Percentiles rank a stretch among this genome's conserved stretches.
Evolutionary conservation across 768 basidiomycete species (phyloP).

Genomic region (Lactarius indigo): DNA sequence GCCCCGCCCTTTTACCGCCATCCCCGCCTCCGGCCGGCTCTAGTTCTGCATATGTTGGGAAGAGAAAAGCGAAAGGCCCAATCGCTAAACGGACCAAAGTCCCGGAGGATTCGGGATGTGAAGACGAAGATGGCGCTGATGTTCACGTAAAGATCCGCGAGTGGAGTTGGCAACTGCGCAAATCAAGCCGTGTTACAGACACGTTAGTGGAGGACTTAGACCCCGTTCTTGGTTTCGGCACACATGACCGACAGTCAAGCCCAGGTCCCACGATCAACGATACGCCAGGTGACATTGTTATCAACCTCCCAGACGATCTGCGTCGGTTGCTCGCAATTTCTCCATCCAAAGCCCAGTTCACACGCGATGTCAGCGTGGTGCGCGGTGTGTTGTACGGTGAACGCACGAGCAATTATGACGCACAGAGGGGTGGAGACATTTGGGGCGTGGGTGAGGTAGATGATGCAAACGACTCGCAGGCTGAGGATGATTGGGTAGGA

Average conservation of each 20-base stretch:
- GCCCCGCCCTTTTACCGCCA: constrained; percentile 50
- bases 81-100: constrained; percentile 51
- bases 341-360: constrained; percentile 34
- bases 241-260: constrained; percentile 19
- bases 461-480: constrained; percentile 31
- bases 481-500: constrained; percentile 60
- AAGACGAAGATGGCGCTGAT: constrained; percentile 28
- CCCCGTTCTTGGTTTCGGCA: constrained; percentile 15
- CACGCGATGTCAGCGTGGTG: constrained; percentile 41
- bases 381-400: constrained; percentile 58
- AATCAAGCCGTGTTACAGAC: constrained; percentile 6
- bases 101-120: constrained; percentile 29
- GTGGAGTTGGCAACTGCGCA: constrained; percentile 27
- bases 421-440: constrained; percentile 63
- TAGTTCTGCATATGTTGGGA: constrained; percentile 30
- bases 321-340: constrained; percentile 62
- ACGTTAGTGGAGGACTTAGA: constrained; percentile 21
- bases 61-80: constrained; percentile 36
- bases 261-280: constrained; percentile 30
- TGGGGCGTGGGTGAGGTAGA: constrained; percentile 72
- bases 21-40: constrained; percentile 54
- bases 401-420: constrained; percentile 54
- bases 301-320: constrained; percentile 64
- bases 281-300: constrained; percentile 42
- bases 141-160: constrained; percentile 32